Percentiles rank a stretch among this genome's conserved stretches.
Evolutionary conservation across 345 rosid species (phyloP).

Genomic region (Capsella bursapastoris): DNA sequence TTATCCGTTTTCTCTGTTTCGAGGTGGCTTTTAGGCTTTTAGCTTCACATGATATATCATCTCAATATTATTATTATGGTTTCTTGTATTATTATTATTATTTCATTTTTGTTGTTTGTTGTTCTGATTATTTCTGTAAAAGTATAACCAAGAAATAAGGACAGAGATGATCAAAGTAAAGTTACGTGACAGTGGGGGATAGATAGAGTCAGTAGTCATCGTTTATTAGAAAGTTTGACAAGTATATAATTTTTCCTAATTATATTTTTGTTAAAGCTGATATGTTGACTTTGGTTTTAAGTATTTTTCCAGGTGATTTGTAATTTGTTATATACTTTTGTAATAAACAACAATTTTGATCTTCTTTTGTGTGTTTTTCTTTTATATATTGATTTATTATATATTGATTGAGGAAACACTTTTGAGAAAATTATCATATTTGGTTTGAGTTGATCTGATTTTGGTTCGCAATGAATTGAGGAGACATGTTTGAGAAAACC

Average conservation of each 20-base stretch:
- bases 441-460: too few relatives aligned
- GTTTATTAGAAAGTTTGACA: constrained; percentile 37
- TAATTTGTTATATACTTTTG: constrained; percentile 25
- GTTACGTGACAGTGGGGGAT: constrained; percentile 26
- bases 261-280: constrained; percentile 26
- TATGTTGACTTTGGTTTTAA: constrained; percentile 23
- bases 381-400: too few relatives aligned
- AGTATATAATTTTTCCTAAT: constrained; percentile 3
- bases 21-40: constrained; percentile 68
- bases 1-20: constrained; percentile 84
- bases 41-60: constrained; percentile 46
- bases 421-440: too few relatives aligned
- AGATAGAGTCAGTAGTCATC: constrained; percentile 33
- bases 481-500: too few relatives aligned
- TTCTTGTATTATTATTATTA: constrained; percentile 17
- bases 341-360: constrained; percentile 42
- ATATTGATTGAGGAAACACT: too few relatives aligned
- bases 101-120: background rate
- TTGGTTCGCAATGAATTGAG: too few relatives aligned
- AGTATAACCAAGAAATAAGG: background rate
- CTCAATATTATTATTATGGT: constrained; percentile 23
- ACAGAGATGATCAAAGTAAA: constrained; percentile 15
- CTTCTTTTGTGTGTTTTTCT: background rate
- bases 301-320: constrained; percentile 19
- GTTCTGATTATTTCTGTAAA: background rate